phyloP scores from a whole-genome alignment of 768 basidiomycete species.

The Russula sp. region DNA sequence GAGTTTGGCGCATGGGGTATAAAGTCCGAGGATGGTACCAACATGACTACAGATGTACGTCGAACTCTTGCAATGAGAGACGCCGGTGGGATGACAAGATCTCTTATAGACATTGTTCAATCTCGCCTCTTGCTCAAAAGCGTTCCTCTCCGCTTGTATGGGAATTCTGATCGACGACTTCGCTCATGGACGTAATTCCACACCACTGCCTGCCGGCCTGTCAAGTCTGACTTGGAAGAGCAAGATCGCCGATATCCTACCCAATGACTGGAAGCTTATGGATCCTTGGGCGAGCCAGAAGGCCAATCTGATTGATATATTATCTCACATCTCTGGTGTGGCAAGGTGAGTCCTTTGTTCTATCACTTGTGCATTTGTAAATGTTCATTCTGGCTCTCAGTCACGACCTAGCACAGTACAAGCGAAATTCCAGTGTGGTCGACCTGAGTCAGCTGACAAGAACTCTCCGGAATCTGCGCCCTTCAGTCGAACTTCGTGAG shows the following conservation, averaged over 20 bases:
- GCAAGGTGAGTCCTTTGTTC: conserved; percentile 28
- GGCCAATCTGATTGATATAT: conserved; percentile 35
- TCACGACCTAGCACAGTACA: conserved; percentile 8
- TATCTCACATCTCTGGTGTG: conserved; percentile 39
- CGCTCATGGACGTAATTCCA: conserved; percentile 31
- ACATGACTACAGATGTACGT: conserved; percentile 19
- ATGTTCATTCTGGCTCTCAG: background rate
- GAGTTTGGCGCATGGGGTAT: conserved; percentile 19
- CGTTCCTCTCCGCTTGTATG: conserved; percentile 35
- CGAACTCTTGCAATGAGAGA: background rate
- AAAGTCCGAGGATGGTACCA: conserved; percentile 13
- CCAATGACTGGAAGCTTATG: conserved; percentile 35
- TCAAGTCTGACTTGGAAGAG: conserved; percentile 35
- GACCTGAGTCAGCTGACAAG: conserved; percentile 6
- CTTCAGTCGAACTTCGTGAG: conserved; percentile 36
- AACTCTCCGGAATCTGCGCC: conserved; percentile 31
- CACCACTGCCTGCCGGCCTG: conserved; percentile 32
- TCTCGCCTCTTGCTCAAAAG: conserved; percentile 37
- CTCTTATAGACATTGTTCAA: conserved; percentile 34
- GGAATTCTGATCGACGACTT: conserved; percentile 42
- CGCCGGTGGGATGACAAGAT: background rate
- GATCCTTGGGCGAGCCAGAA: conserved; percentile 38
- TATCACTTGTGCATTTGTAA: background rate
- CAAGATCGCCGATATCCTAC: conserved; percentile 33
- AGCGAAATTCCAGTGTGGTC: background rate